Base-by-base conservation (phyloP, 1,139 yeast species). In the Candida frijolesensis region DNA sequence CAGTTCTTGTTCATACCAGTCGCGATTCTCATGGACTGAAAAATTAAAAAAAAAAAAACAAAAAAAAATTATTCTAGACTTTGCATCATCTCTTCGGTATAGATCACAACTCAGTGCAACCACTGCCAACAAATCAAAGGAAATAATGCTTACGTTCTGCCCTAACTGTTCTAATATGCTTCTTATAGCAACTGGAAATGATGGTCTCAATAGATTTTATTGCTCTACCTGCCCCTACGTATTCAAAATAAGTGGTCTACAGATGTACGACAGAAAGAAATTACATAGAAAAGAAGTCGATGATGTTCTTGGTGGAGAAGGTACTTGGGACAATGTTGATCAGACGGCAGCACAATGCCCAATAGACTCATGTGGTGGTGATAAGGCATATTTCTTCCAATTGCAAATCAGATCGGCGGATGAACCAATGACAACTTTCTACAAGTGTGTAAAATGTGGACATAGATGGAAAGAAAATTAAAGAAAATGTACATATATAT, bases 321-420 rank as follows among this genome's bases (percentile, higher is more conserved):
- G 97, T 27, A 96, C 98, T 2, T 94, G 99, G 99, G 99, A 94
- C 66, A 92, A 94, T 64, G 99, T 95, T 30, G 99, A 95, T 65
- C 94, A 87, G 62, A 87, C 94, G 0, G 75, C 83, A 1, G 87
- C 94, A 0, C 96, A 94, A 65, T 94, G 99, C 74, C 97, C 97
- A 3, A 77, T 82, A 42, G 96, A 89, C 55, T 69, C 78, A 1
- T 94, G 99, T 74, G 96, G 91, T 44, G 87, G 88, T 55, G 89
- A 84, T 59, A 89, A 90, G 68, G 99, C 99, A 0, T 94, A 95
- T 70, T 94, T 90, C 76, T 95, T 92, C 79, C 99, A 94, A 71
- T 76, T 94, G 54, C 99, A 94, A 69, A 94, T 94, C 63, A 80
- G 99, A 70, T 89, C 91, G 56, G 96, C 96, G 3, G 95, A 89